Evolutionary conservation across 1,284 basidiomycete genomes (phyloP), one percentile per base, ranked within the genome.

Genomic region (Tetrapyrgos nigripes): DNA sequence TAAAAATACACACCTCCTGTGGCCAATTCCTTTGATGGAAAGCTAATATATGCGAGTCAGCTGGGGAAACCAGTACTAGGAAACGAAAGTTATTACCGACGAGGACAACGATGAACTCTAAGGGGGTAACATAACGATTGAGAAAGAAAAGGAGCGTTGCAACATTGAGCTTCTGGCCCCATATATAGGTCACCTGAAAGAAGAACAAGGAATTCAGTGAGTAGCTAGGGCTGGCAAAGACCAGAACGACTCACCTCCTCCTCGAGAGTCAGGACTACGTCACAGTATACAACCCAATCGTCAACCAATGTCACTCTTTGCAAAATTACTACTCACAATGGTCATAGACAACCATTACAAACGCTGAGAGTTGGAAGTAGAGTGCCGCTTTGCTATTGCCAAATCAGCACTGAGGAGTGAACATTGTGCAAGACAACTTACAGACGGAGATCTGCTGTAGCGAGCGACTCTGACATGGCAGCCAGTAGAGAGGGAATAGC

Each of bases 131-230:
- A 40, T 56, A 56, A 13, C 54, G 45, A n/a, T 56, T 56, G 3
- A 56, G 3, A 21, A 56, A 37, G 46, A 56, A 56, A 19, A 56
- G 47, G n/a, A 56, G 28, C 10, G 43, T 45, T 21, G 54, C 54
- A 11, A 46, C 54, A 26, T 26, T 29, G 26, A 50, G 26, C 27
- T 50, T 50, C 17, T 31, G 49, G 4, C 31, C 31, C 49, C 49
- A 50, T 33, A 50, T 31, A 11, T 21, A 31, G 26, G 4, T 33
- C 17, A 50, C 49, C 49, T 50, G 19, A 21, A 23, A 49, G 27
- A 27, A 28, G 8, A 10, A 10, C 8, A 46, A 6, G 44, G n/a
- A 10, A 9, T 19, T 45, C 19, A 45, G 35, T 19, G 23, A 19
- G 19, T 45, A 19, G n/a, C 8, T 45, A 45, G 10, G 23, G 9